Evolutionary conservation across 495 filamentous ascomycete species (phyloP).

Genomic region (Bathelium albidoporum): DNA sequence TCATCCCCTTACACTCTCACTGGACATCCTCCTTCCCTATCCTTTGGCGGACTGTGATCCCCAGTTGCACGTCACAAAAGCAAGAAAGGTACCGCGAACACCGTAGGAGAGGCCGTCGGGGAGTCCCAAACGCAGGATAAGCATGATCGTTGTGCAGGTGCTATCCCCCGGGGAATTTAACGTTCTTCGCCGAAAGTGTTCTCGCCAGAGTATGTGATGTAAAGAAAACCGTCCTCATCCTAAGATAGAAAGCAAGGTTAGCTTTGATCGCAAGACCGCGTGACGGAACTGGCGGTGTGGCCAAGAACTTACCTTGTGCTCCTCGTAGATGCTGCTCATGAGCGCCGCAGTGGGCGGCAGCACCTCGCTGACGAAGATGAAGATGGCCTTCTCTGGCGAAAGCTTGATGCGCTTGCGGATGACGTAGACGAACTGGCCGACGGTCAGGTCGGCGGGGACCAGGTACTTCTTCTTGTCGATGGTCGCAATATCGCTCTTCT

Average conservation of each 20-base stretch:
- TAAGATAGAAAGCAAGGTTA: background rate
- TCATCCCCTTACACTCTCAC: background rate
- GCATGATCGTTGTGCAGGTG: background rate
- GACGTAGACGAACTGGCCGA: conserved; percentile 99
- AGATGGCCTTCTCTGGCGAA: conserved; percentile 98
- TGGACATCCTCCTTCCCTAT: background rate
- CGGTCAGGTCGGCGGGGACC: conserved; percentile 92
- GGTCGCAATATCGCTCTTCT: conserved; percentile 97
- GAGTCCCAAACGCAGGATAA: background rate
- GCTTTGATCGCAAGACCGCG: background rate
- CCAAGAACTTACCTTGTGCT: conserved; percentile 58
- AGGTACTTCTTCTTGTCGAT: conserved; percentile 99
- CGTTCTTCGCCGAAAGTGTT: conserved; percentile 79
- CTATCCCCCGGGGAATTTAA: conserved; percentile 3
- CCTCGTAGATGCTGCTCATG: conserved; percentile 99
- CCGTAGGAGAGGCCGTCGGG: background rate
- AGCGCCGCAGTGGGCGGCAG: conserved; percentile 92
- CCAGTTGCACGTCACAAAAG: background rate
- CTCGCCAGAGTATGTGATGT: conserved; percentile 92
- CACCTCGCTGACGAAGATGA: conserved; percentile 99
- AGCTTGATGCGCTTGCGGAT: conserved; percentile 99
- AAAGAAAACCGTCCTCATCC: conserved; percentile 50
- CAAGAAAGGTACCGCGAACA: background rate
- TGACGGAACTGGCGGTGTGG: background rate
- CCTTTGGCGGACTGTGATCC: background rate